Evolutionary conservation across 1,284 basidiomycete species (phyloP), one percentile per base, ranked within the genome.

Genomic region (Cystobasidiaceae sp.): DNA sequence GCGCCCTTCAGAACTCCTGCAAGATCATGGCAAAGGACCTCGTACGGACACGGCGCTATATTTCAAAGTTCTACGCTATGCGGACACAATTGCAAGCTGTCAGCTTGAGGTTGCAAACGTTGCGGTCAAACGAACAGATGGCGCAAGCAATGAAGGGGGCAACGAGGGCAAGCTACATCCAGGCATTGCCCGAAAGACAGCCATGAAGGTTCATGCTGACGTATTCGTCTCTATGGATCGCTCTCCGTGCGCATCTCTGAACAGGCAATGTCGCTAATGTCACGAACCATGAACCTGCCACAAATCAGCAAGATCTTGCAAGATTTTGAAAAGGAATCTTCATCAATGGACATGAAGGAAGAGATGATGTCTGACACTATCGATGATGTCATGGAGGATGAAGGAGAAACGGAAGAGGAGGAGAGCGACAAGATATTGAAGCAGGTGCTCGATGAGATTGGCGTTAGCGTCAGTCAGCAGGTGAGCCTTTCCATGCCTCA

Each of bases 291-390:
- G 72, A 98, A 98, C 77, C 83, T 98, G 11, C 94, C 96, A 7
- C 84, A 86, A 71, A 97, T 99, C 68, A 90, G 93, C 76, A 85
- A 86, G 58, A 97, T 98, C 75, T 93, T 98, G 88, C 89, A 87
- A 72, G 94, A 99, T 52, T 99, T 99, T 72, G 94, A 98, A 80
- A 88, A 87, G 74, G 96, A 99, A 79, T 94, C 88, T 69, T 86
- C 89, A 9, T 90, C 88, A 76, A 99, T 99, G 96, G 94, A 98
- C 78, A 98, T 99, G 96, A 98, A 97, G 79, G 96, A 97, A 79
- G 94, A 97, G 77, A 96, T 98, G 89, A 98, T 98, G 94, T 90
- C 88, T 39, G 96, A 98, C 68, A 89, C 93, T 0, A 89, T 98
- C 8, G 96, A 98, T 78, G 94, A 97, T 74, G 93, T 93, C 39